phyloP scores from a whole-genome alignment of 495 filamentous ascomycete species.

The Penicillium diatomitis region DNA sequence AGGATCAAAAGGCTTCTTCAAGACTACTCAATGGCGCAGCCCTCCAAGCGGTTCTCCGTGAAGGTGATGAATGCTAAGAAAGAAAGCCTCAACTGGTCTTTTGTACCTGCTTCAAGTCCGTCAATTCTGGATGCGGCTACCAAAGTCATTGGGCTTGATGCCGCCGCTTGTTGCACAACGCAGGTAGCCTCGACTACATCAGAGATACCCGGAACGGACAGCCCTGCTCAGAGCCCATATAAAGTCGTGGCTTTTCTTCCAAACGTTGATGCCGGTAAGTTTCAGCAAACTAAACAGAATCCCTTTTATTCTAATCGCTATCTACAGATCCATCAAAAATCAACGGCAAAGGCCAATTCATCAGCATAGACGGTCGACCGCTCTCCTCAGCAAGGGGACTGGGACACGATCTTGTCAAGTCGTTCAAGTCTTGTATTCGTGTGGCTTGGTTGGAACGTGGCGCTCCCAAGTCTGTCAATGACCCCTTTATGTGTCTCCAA shows the following conservation, averaged over 20 bases:
- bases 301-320: constrained; percentile 4
- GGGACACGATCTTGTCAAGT: constrained; percentile 53
- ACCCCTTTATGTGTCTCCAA: constrained; percentile 68
- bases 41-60: constrained; percentile 53
- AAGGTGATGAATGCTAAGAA: constrained; percentile 56
- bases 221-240: constrained; percentile 16
- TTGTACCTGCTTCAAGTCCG: constrained; percentile 50
- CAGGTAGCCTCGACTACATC: constrained; percentile 19
- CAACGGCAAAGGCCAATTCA: constrained; percentile 48
- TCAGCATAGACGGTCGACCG: constrained; percentile 74
- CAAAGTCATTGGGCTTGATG: constrained; percentile 60
- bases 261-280: constrained; percentile 35
- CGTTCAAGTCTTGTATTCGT: constrained; percentile 51
- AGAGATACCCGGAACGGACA: not conserved
- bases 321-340: constrained; percentile 42
- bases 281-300: not conserved
- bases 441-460: constrained; percentile 19
- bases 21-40: constrained; percentile 66
- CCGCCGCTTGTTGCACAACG: constrained; percentile 45
- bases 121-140: constrained; percentile 55
- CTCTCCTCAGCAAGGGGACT: constrained; percentile 55
- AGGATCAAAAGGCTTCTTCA: constrained; percentile 62
- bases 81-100: constrained; percentile 59
- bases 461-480: constrained; percentile 23
- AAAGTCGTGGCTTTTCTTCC: constrained; percentile 53